Conservation (phyloP, 345 rosid species). For the Brassica carinata region DNA sequence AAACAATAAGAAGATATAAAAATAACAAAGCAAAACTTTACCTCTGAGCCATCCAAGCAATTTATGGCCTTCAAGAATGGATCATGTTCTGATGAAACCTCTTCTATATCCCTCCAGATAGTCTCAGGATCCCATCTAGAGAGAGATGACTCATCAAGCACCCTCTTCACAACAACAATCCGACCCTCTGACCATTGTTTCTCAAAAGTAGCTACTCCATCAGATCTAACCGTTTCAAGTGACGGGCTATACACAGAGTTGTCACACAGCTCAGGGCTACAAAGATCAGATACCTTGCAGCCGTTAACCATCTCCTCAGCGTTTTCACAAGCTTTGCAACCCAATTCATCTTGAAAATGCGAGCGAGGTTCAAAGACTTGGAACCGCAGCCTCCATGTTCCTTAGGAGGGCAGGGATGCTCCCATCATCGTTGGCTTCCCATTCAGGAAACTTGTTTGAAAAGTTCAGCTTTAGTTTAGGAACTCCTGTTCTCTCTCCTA, state of each 20-base stretch:
- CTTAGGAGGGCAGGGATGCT: constrained; percentile 89
- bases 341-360: constrained; percentile 99
- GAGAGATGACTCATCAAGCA: constrained; percentile 61
- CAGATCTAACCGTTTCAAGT: constrained; percentile 54
- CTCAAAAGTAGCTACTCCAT: constrained; percentile 67
- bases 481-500: constrained; percentile 28
- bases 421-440: constrained; percentile 84
- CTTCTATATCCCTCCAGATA: constrained; percentile 76
- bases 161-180: constrained; percentile 68
- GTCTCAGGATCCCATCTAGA: constrained; percentile 82
- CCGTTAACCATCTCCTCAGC: constrained; percentile 93
- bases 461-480: constrained; percentile 51
- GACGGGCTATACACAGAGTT: constrained; percentile 67
- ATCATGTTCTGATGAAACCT: constrained; percentile 62
- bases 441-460: constrained; percentile 63
- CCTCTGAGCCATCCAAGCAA: constrained; percentile 84
- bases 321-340: constrained; percentile 94
- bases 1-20: constrained; percentile 33
- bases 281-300: constrained; percentile 59
- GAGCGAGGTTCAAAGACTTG: constrained; percentile 63
- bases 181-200: constrained; percentile 80
- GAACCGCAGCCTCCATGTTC: constrained; percentile 84
- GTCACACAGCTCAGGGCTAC: constrained; percentile 41
- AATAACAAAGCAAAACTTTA: constrained; percentile 33
- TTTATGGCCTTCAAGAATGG: constrained; percentile 70